A percentile compares a stretch with the other conserved stretches of the same genome.
These are phyloP conservation scores for Chenopodium album DNA, from an alignment of 148 eudicot genomes.

Conservation along the genomic window DNA sequence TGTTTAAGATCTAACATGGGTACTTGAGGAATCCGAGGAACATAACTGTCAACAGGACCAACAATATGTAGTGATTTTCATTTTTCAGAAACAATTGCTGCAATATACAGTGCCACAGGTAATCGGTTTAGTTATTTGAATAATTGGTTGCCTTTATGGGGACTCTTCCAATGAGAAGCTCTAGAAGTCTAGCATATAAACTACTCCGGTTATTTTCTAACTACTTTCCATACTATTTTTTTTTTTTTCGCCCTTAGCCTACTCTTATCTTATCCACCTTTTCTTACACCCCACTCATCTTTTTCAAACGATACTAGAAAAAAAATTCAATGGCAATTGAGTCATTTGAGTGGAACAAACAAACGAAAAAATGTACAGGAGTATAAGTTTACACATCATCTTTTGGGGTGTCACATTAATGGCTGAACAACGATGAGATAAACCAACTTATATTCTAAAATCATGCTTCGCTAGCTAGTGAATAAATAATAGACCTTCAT, in stretches of 20 bases:
- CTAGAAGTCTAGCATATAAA: too few relatives aligned
- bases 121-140: background rate
- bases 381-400: background rate
- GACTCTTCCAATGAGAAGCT: background rate
- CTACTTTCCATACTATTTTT: too few relatives aligned
- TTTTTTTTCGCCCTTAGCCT: too few relatives aligned
- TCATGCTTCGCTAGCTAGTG: conserved; percentile 2
- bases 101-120: background rate
- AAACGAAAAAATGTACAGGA: too few relatives aligned
- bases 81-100: background rate
- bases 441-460: background rate
- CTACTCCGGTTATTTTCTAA: too few relatives aligned
- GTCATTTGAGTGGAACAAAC: too few relatives aligned
- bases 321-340: too few relatives aligned
- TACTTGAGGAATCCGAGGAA: background rate
- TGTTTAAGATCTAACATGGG: background rate
- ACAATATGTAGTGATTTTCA: background rate
- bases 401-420: background rate
- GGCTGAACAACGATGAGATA: background rate
- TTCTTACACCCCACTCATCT: too few relatives aligned
- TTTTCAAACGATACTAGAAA: too few relatives aligned
- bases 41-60: background rate
- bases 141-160: background rate
- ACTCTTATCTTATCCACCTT: too few relatives aligned
- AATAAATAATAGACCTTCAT: too few relatives aligned